These are phyloP conservation scores for Verticillium tricorpus DNA, from an alignment of 2,329 filamentous ascomycete species.

Conservation along the genomic window DNA sequence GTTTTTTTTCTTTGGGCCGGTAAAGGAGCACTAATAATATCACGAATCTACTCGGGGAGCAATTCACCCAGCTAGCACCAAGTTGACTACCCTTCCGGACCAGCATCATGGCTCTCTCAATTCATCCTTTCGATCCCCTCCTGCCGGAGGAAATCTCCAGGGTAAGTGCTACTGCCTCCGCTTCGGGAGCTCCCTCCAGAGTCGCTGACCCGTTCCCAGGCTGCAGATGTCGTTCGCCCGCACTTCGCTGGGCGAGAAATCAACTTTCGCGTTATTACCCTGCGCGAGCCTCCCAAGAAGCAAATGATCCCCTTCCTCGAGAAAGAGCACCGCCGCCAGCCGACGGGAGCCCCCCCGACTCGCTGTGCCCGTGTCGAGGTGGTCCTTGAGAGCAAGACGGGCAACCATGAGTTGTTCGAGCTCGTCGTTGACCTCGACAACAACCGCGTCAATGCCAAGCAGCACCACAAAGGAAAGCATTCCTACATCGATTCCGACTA, in stretches of 20 bases:
- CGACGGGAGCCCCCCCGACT: slow-evolving; percentile 16
- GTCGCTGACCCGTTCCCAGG: slow-evolving; percentile 8
- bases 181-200: background rate
- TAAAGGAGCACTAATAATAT: no score
- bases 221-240: slow-evolving; percentile 15
- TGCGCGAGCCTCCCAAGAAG: slow-evolving; percentile 45
- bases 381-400: slow-evolving; percentile 12
- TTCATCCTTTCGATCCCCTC: slow-evolving; percentile 22
- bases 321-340: slow-evolving; percentile 25
- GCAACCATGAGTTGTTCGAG: slow-evolving; percentile 20
- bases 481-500: slow-evolving; percentile 41
- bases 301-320: slow-evolving; percentile 40
- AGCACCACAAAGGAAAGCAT: slow-evolving; percentile 34
- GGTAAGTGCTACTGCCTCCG: slow-evolving; percentile 2
- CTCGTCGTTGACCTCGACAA: slow-evolving; percentile 24
- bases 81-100: no score
- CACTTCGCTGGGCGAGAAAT: slow-evolving; percentile 10
- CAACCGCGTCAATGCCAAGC: slow-evolving; percentile 13
- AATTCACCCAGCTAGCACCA: background rate
- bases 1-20: no score
- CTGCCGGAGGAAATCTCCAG: slow-evolving; percentile 18
- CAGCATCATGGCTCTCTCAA: background rate
- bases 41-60: no score
- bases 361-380: slow-evolving; percentile 36
- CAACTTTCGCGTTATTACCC: slow-evolving; percentile 45